A percentile compares a stretch with the other conserved stretches of the same genome.
Evolutionary conservation across 352 stramenopile genomes (phyloP).

Genomic region (Phytopythium litorale): DNA sequence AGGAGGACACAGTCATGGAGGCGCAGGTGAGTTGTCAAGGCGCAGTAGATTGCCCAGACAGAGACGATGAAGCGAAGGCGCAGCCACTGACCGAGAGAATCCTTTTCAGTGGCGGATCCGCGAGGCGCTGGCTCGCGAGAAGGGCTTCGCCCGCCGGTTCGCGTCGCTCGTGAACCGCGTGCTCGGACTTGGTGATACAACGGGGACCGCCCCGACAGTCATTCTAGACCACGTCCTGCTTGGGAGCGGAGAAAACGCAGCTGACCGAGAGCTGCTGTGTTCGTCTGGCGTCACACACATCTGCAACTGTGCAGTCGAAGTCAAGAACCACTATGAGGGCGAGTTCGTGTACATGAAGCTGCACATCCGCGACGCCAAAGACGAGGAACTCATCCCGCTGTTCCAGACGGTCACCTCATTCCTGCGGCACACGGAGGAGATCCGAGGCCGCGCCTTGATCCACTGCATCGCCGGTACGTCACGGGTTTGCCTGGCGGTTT

Average conservation of each 20-base stretch:
- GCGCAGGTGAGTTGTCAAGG: conserved; percentile 21
- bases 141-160: conserved; percentile 20
- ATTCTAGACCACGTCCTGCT: conserved; percentile 52
- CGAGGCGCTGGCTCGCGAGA: conserved; percentile 27
- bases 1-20: conserved; percentile 42
- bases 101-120: conserved; percentile 34
- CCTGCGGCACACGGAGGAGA: conserved; percentile 41
- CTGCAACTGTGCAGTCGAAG: conserved; percentile 52
- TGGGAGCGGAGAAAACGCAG: conserved; percentile 37
- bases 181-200: conserved; percentile 12
- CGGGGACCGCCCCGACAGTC: conserved; percentile 16
- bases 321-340: conserved; percentile 55
- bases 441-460: conserved; percentile 46
- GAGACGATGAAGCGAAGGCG: too few relatives aligned
- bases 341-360: conserved; percentile 69
- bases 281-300: conserved; percentile 50
- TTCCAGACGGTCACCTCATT: conserved; percentile 55
- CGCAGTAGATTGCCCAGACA: too few relatives aligned
- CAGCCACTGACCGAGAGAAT: too few relatives aligned
- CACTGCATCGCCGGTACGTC: conserved; percentile 26
- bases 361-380: conserved; percentile 38
- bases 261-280: conserved; percentile 36
- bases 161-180: conserved; percentile 19
- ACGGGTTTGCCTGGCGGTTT: too few relatives aligned
- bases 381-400: conserved; percentile 50